Evolutionary conservation across 2,329 filamentous ascomycete genomes (phyloP).

Genomic region (Fusarium tanahbumbuense): DNA sequence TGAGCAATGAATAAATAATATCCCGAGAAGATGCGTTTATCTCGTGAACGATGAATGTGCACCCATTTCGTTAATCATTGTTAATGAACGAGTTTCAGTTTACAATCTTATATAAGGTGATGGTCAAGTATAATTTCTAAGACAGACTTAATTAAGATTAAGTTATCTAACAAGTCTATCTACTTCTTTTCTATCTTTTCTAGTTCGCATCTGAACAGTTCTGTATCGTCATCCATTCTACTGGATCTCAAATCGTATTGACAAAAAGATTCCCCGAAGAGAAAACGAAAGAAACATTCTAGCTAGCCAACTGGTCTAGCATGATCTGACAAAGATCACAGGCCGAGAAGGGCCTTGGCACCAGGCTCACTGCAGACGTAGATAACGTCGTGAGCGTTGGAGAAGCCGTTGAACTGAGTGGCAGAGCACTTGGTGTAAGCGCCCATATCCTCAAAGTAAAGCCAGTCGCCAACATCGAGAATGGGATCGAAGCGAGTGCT

Average conservation of each 20-base stretch:
- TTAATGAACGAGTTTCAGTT: not conserved
- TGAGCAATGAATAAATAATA: not conserved
- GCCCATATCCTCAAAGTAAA: conserved; percentile 99
- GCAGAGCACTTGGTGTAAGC: conserved; percentile 99
- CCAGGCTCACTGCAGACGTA: conserved; percentile 96
- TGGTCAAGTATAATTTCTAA: not conserved
- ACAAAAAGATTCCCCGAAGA: conserved; percentile 31
- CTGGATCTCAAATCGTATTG: conserved; percentile 13
- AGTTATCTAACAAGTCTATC: conserved; percentile 14
- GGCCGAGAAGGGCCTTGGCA: conserved; percentile 75
- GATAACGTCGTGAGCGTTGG: conserved; percentile 89
- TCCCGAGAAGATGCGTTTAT: not conserved
- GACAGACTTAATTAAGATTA: conserved; percentile 2
- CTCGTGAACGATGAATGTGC: no score
- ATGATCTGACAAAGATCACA: conserved; percentile 22
- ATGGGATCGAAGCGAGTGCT: conserved; percentile 80
- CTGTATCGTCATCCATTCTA: not conserved
- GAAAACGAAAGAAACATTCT: conserved; percentile 35
- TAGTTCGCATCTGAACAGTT: not conserved
- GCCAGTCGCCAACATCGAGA: conserved; percentile 94
- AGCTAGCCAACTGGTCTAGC: not conserved
- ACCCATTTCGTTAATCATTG: not conserved
- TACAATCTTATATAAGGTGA: not conserved
- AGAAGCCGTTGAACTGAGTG: conserved; percentile 97
- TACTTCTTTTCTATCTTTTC: conserved; percentile 13